phyloP scores from a whole-genome alignment of 2,329 filamentous ascomycete genomes.

The Lasiodiplodia sp. region DNA sequence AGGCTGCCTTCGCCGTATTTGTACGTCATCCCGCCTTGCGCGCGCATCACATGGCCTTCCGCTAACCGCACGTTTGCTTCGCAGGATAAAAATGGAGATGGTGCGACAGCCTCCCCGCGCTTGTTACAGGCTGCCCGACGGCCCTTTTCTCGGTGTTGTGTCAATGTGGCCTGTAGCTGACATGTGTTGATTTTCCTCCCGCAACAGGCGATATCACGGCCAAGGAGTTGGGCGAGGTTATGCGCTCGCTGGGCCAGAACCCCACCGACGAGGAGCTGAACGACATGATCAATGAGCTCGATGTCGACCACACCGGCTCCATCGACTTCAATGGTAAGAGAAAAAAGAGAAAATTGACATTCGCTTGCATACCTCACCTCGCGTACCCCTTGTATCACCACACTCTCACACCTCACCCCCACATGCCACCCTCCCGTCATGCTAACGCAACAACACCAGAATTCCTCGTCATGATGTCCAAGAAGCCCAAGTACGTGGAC shows the following conservation, averaged over 20 bases:
- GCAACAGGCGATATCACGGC: slow-evolving; percentile 68
- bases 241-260: slow-evolving; percentile 69
- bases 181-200: slow-evolving; percentile 5
- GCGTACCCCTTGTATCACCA: neutral
- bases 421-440: slow-evolving; percentile 27
- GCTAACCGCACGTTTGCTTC: slow-evolving; percentile 22
- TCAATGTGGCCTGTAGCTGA: neutral
- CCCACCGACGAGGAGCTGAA: slow-evolving; percentile 68
- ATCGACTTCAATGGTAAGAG: slow-evolving; percentile 67
- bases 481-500: slow-evolving; percentile 67
- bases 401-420: neutral
- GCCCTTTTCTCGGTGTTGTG: neutral
- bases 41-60: slow-evolving; percentile 1
- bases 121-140: neutral
- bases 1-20: slow-evolving; percentile 99
- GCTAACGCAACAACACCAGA: slow-evolving; percentile 49
- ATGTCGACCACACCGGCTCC: slow-evolving; percentile 69
- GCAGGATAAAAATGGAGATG: slow-evolving; percentile 67
- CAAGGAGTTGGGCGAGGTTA: slow-evolving; percentile 68
- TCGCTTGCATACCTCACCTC: neutral
- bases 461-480: slow-evolving; percentile 71
- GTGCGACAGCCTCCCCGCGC: slow-evolving; percentile 45
- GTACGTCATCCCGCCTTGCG: slow-evolving; percentile 68
- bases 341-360: neutral
- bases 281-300: slow-evolving; percentile 73